phyloP scores from a whole-genome alignment of 2,329 filamentous ascomycete genomes.

The Aspergillus thermomutatus region DNA sequence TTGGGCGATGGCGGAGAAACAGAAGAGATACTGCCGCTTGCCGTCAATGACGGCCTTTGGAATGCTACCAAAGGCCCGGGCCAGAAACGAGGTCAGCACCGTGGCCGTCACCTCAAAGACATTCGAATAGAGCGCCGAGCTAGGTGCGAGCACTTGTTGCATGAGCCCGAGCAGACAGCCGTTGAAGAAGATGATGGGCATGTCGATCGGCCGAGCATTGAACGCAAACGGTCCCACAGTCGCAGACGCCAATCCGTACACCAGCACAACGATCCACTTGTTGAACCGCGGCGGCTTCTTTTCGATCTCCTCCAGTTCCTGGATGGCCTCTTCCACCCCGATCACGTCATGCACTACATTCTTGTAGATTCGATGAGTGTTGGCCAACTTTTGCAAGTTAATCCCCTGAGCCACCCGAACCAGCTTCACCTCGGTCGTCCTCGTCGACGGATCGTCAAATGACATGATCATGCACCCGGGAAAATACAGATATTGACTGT shows the following conservation, averaged over 20 bases:
- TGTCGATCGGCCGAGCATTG: slow-evolving; percentile 69
- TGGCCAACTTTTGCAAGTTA: slow-evolving; percentile 41
- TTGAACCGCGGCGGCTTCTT: slow-evolving; percentile 55
- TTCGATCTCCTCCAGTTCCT: slow-evolving; percentile 52
- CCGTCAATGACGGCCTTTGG: slow-evolving; percentile 38
- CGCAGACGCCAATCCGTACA: slow-evolving; percentile 74
- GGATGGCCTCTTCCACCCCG: slow-evolving; percentile 44
- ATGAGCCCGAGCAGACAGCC: slow-evolving; percentile 71
- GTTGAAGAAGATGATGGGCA: slow-evolving; percentile 72
- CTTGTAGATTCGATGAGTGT: slow-evolving; percentile 48
- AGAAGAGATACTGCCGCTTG: slow-evolving; percentile 51
- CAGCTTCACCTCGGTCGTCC: slow-evolving; percentile 47
- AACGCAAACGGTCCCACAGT: slow-evolving; percentile 79
- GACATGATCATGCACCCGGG: slow-evolving; percentile 93
- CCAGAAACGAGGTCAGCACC: slow-evolving; percentile 65
- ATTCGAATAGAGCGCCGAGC: slow-evolving; percentile 64
- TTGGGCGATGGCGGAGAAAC: slow-evolving; percentile 69
- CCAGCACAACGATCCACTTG: slow-evolving; percentile 54
- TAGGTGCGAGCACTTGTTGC: slow-evolving; percentile 70
- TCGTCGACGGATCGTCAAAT: slow-evolving; percentile 59
- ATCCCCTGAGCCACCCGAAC: slow-evolving; percentile 42
- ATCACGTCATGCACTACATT: slow-evolving; percentile 47
- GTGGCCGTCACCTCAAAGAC: slow-evolving; percentile 64
- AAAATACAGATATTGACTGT: slow-evolving; percentile 85
- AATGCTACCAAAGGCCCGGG: slow-evolving; percentile 67